Evolutionary conservation across 2,329 filamentous ascomycete species (phyloP), one percentile per base, ranked within the genome.

Genomic region (Diaporthe amygdali): DNA sequence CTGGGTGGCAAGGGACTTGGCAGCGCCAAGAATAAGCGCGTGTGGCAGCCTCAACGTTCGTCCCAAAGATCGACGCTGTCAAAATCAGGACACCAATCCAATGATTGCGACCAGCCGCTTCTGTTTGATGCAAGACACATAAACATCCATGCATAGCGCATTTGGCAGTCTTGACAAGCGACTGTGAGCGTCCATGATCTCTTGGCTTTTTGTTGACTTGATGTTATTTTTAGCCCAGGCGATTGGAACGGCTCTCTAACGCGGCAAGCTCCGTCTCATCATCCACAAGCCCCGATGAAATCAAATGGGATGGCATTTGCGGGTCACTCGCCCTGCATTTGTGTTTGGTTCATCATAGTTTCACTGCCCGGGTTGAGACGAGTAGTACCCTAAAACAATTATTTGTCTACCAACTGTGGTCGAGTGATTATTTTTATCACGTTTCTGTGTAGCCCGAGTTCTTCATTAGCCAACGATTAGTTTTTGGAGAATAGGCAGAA

Each of bases 11-110:
- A 7, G 22, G 22, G 14, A 59, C 37, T 59, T 30, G 55, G 55
- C 55, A 41, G 15, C 22, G 55, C 30, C 22, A 76, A 73, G 39
- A n/a, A 41, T 72, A 30, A 17, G 30, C 59, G 34, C 12, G 10
- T 17, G 59, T 63, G 41, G 27, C n/a, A 41, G 41, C 41, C 27
- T 22, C 30, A 63, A 63, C 20, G 27, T 47, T 63, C 59, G 59
- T 63, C 59, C 41, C 17, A 63, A 37, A 34, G 20, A 34, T 25
- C 12, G 41, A 25, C 25, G 41, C 41, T 63, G 59, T 63, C 59
- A 63, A 25, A 63, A 25, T 59, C 27, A 20, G 17, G 55, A 61
- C n/a, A 25, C 55, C 55, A 61, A 46, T 30, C 55, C 30, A 20
- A 12, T 22, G 17, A 27, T 27, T 30, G 7, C 55, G 15, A 59